Percentiles rank a stretch among this genome's conserved stretches.
Conservation (phyloP, 352 stramenopile species). For the Heterotrichella gracilis region DNA sequence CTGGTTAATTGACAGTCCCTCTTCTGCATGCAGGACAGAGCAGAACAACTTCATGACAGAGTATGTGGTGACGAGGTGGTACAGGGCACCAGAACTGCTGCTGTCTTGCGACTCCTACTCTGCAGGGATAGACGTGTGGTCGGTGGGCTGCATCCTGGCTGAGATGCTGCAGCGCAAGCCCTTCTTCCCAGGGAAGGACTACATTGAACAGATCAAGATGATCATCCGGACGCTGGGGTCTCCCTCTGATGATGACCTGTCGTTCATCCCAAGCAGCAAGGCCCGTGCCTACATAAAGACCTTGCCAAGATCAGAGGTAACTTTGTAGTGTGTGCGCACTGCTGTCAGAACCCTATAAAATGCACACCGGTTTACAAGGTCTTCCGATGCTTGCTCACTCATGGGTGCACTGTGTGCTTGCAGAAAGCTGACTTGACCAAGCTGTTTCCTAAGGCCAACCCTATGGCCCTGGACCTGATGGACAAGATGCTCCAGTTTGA, state of each 20-base stretch:
- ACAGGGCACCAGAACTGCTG: slow-evolving; percentile 70
- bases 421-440: slow-evolving; percentile 15
- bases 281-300: slow-evolving; percentile 50
- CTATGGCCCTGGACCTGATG: slow-evolving; percentile 41
- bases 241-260: slow-evolving; percentile 39
- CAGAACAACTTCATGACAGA: no score
- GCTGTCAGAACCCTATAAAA: no score
- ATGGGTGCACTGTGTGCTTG: no score
- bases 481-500: slow-evolving; percentile 59
- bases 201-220: slow-evolving; percentile 92
- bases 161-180: slow-evolving; percentile 48
- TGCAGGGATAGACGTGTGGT: slow-evolving; percentile 27
- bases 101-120: slow-evolving; percentile 76
- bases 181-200: slow-evolving; percentile 75
- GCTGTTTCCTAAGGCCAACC: slow-evolving; percentile 33
- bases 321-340: no score
- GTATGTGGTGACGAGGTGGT: slow-evolving; percentile 64
- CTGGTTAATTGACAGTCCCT: no score
- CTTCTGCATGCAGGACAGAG: no score
- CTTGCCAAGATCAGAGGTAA: no score
- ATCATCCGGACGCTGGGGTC: slow-evolving; percentile 56
- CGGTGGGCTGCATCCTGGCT: slow-evolving; percentile 54
- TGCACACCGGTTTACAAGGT: no score
- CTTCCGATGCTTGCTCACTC: no score
- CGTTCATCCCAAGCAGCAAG: slow-evolving; percentile 56